Evolutionary conservation across 2,329 filamentous ascomycete species (phyloP), one percentile per base, ranked within the genome.

Genomic region (Aspergillus unguis): DNA sequence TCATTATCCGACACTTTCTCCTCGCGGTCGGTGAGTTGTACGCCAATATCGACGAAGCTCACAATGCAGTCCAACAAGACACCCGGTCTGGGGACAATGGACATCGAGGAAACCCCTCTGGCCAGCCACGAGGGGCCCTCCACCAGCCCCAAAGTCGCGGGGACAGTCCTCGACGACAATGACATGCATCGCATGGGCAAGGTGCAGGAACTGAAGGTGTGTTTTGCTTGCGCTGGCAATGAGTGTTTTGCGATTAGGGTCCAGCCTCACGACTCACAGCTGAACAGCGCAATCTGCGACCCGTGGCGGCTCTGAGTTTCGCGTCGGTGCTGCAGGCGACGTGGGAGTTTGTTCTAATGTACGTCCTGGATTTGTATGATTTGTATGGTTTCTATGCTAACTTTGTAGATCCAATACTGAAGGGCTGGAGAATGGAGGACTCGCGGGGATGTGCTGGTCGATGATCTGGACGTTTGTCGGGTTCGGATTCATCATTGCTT

Each of bases 401-500:
- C 6, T 9, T n/a, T 38, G 3, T 25, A 67, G 62, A 26, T 62
- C 62, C 0, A 61, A 65, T 8, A 58, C 54, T 2, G 48, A 65
- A 28, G 65, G 64, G 1, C 50, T 67, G 6, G 49, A 58, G 17
- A 58, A 67, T 52, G 63, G 63, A 2, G 64, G 65, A 3, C 45
- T 60, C n/a, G 55, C 63, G 3, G 65, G 62, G 11, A 42, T 66
- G 53, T 61, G 65, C 36, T 66, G 64, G 63, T 62, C 66, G 0
- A 72, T 64, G 51, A 52, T 73, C 5, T 67, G 67, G 58, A 71
- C 85, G 29, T 72, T 86, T 17, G 83, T 92, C 5, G 85, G 87
- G 0, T 80, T 87, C 27, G 86, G 87, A 5, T 85, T 84, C 26
- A 78, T 92, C 17, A 65, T 72, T 29, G 58, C 60, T 11, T 71